A percentile compares a stretch with the other conserved stretches of the same genome.
Evolutionary conservation across 1,284 basidiomycete species (phyloP).

Genomic region (Moesziomyces sp.): DNA sequence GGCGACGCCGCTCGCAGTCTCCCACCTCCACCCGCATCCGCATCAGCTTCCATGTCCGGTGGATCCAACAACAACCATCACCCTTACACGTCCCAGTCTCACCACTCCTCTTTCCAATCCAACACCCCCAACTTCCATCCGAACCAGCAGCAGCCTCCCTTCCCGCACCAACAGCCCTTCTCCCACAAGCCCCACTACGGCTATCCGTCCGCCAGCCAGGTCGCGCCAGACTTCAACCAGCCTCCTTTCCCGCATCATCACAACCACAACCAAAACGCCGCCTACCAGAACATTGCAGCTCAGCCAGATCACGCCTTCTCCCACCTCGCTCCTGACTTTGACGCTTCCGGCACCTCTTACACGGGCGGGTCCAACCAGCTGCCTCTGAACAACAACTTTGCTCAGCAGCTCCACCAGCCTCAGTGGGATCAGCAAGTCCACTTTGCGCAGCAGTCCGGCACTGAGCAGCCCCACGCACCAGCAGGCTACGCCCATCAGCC

Average conservation of each 20-base stretch:
- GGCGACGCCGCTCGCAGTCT: conserved; percentile 11
- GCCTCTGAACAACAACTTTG: neutral
- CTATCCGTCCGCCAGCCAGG: conserved; percentile 1
- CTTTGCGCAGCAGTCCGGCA: neutral
- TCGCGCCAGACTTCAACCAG: neutral
- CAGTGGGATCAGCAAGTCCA: conserved; percentile 11
- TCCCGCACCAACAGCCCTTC: neutral
- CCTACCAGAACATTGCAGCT: neutral
- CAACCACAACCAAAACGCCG: neutral
- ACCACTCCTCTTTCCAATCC: neutral
- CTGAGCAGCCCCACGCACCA: conserved; percentile 12
- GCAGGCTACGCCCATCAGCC: neutral
- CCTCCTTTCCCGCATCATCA: neutral
- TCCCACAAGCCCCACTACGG: conserved; percentile 2
- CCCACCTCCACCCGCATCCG: neutral
- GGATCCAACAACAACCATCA: conserved; percentile 15
- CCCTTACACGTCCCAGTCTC: conserved; percentile 1
- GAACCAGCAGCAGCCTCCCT: neutral
- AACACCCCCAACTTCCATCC: conserved; percentile 5
- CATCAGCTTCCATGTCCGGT: conserved; percentile 38
- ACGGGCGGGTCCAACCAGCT: neutral
- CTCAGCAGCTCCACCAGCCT: conserved; percentile 8
- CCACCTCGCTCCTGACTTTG: conserved; percentile 5
- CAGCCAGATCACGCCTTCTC: neutral
- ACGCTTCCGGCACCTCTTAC: neutral